Base-by-base conservation (phyloP, 2,329 filamentous ascomycete genomes). In the Ilyonectria mors-panacis region DNA sequence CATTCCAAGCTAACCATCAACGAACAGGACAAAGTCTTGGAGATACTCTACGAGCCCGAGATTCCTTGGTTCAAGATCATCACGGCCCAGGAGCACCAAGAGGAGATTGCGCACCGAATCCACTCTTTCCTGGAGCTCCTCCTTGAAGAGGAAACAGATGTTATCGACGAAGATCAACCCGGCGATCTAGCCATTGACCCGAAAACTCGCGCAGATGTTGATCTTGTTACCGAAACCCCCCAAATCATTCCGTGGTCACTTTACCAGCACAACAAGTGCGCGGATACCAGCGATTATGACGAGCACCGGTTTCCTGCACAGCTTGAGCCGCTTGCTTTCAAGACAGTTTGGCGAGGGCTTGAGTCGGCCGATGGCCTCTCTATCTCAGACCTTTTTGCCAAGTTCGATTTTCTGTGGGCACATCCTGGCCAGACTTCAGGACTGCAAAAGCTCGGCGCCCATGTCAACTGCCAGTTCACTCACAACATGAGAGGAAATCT, bases 21-120 rank as follows among this genome's bases (percentile, higher is more conserved):
- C 8, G 5, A 2, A 15, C n/a, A 67, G 59, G 35, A 63, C 28
- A 65, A 74, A 7, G 37, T 79, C 0, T 0, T 75, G 1, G 81
- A 82, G 53, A 70, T 82, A 6, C 70, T 82, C 4, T 82, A 81
- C 35, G 80, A 82, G 28, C 79, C 80, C 1, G 76, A 80, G 0
- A 63, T 76, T 0, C 74, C 79, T 1, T 81, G 78, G 76, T 81
- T 82, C 64, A 81, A 81, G 59, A 51, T 78, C 6, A 78, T 80
- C 17, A 51, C 75, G 0, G 1, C 12, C 5, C 17, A 17, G 1
- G 47, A 56, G 1, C 4, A 63, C 19, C 70, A 75, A 15, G 12
- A 54, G 10, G 35, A 60, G 8, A 65, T 79, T 6, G 67, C 64
- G 0, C 59, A 1, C 66, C 59, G 26, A 66, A 66, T 81, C 4